Evolutionary conservation across 257 asterid genomes (phyloP).

Genomic region (Gardenia jasminoides): DNA sequence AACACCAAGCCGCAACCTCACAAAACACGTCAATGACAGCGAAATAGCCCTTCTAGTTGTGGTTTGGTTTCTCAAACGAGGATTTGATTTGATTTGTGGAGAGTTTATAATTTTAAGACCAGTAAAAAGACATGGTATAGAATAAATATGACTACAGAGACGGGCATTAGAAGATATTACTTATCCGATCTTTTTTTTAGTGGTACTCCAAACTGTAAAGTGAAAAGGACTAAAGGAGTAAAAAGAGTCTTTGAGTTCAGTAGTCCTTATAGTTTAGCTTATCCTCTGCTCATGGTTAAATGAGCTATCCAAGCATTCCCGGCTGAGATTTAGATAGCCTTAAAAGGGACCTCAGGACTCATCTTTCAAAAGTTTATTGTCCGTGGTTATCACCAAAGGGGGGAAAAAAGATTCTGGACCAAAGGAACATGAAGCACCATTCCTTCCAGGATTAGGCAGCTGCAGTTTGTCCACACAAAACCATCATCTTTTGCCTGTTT

Average conservation of each 20-base stretch:
- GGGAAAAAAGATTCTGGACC: neutral
- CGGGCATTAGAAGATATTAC: neutral
- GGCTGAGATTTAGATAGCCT: neutral
- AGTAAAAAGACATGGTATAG: neutral
- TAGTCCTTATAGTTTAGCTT: neutral
- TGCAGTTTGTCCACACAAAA: neutral
- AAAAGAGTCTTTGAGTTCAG: neutral
- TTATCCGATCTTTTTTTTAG: neutral
- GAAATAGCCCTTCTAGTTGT: neutral
- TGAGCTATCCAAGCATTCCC: slow-evolving; percentile 1
- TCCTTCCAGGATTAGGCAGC: neutral
- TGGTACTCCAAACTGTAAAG: neutral
- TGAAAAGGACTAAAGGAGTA: neutral
- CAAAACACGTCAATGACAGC: neutral
- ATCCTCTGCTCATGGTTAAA: slow-evolving; percentile 4
- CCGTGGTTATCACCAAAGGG: slow-evolving; percentile 11
- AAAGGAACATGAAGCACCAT: neutral
- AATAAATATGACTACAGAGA: neutral
- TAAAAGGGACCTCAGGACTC: neutral
- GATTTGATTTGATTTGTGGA: slow-evolving; percentile 16
- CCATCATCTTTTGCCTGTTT: neutral
- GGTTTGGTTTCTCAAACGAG: slow-evolving; percentile 10
- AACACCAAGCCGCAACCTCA: too few species aligned
- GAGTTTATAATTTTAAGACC: neutral
- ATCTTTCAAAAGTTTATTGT: neutral